These are phyloP conservation scores for Saxophila tyrrhenica DNA, from an alignment of 495 filamentous ascomycete species.

Conservation along the genomic window DNA sequence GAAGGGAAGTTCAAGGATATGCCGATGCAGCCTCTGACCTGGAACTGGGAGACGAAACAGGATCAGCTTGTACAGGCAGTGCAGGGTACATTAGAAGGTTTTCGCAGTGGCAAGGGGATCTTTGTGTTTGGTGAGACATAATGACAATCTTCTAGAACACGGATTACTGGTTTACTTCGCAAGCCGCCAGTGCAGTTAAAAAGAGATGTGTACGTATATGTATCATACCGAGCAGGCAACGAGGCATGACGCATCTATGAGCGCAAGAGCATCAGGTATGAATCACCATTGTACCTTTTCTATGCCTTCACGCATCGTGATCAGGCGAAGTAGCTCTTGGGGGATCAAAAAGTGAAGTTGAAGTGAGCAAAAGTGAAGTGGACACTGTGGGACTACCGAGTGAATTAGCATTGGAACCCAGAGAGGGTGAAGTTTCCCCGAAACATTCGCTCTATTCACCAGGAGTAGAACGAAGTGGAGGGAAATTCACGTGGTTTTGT, in stretches of 20 bases:
- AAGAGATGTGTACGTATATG: neutral
- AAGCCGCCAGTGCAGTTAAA: neutral
- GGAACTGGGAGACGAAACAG: constrained; percentile 68
- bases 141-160: neutral
- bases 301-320: no score
- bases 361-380: no score
- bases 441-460: neutral
- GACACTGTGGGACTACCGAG: no score
- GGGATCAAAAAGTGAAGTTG: no score
- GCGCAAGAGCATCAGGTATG: no score
- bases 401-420: no score
- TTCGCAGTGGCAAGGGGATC: constrained; percentile 73
- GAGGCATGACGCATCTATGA: no score
- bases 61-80: constrained; percentile 45
- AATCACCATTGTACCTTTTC: no score
- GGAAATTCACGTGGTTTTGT: neutral
- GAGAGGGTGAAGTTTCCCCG: neutral
- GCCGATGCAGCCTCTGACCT: constrained; percentile 65
- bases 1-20: constrained; percentile 69
- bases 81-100: constrained; percentile 68
- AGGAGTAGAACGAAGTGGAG: no score
- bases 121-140: constrained; percentile 61
- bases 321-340: no score
- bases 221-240: no score
- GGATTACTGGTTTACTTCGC: neutral